Percentiles rank a stretch among this genome's conserved stretches.
Evolutionary conservation across 75 land plant genomes (phyloP).

Genomic region (Pinus taeda): DNA sequence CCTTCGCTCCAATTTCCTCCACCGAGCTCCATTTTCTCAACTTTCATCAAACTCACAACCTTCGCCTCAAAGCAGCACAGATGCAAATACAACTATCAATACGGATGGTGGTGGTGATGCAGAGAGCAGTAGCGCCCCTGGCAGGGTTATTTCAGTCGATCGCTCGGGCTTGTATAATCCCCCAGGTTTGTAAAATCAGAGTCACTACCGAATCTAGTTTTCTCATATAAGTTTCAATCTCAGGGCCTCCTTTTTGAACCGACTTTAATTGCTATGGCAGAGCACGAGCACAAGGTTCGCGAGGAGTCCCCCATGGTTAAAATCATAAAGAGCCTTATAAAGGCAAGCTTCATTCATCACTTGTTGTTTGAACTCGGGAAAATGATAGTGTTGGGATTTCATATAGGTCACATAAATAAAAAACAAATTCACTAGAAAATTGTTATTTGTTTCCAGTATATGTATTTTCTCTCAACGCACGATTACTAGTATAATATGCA

Average conservation of each 20-base stretch:
- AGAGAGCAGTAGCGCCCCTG: background rate
- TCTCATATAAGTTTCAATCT: background rate
- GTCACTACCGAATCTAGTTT: background rate
- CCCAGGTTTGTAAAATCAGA: slow-evolving; percentile 12
- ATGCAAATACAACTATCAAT: no score
- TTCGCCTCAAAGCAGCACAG: no score
- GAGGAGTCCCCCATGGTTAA: slow-evolving; percentile 42
- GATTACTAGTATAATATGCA: background rate
- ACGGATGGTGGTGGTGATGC: no score
- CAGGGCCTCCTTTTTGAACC: background rate
- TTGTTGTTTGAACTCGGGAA: no score
- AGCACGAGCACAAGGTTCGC: slow-evolving; percentile 1
- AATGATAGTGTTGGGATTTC: no score
- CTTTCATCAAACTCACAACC: no score
- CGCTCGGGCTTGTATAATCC: slow-evolving; percentile 21
- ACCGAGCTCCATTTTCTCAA: no score
- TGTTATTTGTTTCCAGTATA: background rate
- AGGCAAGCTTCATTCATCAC: slow-evolving; percentile 9
- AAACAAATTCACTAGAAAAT: no score
- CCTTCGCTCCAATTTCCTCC: no score
- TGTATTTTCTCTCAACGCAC: background rate
- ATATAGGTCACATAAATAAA: no score
- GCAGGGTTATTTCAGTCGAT: slow-evolving; percentile 9
- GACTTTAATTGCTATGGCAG: slow-evolving; percentile 6
- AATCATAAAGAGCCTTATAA: slow-evolving; percentile 29